These are phyloP conservation scores for Fusarium falciforme DNA, from an alignment of 2,329 filamentous ascomycete species.

Conservation along the genomic window DNA sequence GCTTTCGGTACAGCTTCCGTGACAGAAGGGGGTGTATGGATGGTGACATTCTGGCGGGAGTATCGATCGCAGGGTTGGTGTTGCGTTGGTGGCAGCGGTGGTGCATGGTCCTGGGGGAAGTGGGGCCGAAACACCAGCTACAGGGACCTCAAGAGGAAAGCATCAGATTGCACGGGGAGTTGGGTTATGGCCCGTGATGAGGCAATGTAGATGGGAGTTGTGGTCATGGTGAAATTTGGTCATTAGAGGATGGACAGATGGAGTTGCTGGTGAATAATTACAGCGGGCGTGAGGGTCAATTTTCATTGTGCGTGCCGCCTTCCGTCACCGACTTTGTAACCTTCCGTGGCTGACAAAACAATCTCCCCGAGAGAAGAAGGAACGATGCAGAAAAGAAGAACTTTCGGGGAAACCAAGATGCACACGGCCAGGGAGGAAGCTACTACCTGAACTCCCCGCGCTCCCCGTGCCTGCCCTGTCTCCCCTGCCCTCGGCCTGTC, in stretches of 20 bases:
- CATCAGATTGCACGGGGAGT: slow-evolving; percentile 27
- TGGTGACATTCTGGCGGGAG: neutral
- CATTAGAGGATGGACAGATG: neutral
- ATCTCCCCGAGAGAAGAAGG: slow-evolving; percentile 28
- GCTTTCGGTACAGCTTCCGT: slow-evolving; percentile 2
- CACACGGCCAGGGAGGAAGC: slow-evolving; percentile 1
- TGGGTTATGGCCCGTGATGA: slow-evolving; percentile 21
- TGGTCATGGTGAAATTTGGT: neutral
- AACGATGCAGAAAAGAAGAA: slow-evolving; percentile 23
- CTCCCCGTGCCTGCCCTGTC: neutral
- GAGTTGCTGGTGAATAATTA: neutral
- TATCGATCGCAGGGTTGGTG: slow-evolving; percentile 1
- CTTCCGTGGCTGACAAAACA: neutral
- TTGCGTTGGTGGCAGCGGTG: neutral
- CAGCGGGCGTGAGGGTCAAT: neutral
- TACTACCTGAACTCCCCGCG: slow-evolving; percentile 32
- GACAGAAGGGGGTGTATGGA: neutral
- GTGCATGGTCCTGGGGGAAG: slow-evolving; percentile 9
- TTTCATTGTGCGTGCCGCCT: neutral
- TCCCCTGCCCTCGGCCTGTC: neutral
- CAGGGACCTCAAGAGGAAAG: neutral
- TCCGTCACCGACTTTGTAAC: neutral
- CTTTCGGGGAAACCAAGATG: neutral
- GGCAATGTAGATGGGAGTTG: slow-evolving; percentile 18
- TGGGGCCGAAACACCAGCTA: slow-evolving; percentile 13